Percentiles rank a stretch among this genome's conserved stretches.
phyloP scores from a whole-genome alignment of 306 rosid genomes.

The Lablab purpureus region DNA sequence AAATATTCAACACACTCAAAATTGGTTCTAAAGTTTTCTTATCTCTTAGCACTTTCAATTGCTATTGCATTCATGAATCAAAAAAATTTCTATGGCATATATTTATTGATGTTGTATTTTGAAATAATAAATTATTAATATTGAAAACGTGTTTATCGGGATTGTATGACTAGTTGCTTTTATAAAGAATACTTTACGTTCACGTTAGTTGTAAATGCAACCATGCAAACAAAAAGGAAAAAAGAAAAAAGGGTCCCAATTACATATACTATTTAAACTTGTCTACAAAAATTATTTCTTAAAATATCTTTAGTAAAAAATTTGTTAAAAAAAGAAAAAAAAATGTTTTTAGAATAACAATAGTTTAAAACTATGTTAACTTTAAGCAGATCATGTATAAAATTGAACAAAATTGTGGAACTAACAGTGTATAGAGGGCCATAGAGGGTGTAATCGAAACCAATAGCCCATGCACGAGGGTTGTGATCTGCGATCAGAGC shows the following conservation, averaged over 20 bases:
- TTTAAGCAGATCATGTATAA: background rate
- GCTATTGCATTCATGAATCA: too few species aligned
- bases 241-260: background rate
- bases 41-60: too few species aligned
- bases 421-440: conserved; percentile 72
- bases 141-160: background rate
- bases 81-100: too few species aligned
- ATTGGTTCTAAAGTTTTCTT: too few species aligned
- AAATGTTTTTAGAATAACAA: too few species aligned
- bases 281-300: too few species aligned
- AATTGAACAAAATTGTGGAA: background rate
- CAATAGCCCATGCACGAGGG: conserved; percentile 64
- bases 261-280: background rate
- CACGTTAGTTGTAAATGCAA: background rate
- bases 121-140: too few species aligned
- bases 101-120: too few species aligned
- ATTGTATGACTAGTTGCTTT: background rate
- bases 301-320: background rate
- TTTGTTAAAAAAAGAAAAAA: background rate
- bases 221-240: background rate
- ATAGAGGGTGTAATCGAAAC: conserved; percentile 63
- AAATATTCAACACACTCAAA: too few species aligned
- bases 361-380: too few species aligned
- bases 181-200: background rate
- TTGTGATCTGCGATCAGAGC: conserved; percentile 60